A percentile compares a stretch with the other conserved stretches of the same genome.
Evolutionary conservation across 805 yeast genomes (phyloP).

Genomic region (Lipomyces spencermartinsiae): DNA sequence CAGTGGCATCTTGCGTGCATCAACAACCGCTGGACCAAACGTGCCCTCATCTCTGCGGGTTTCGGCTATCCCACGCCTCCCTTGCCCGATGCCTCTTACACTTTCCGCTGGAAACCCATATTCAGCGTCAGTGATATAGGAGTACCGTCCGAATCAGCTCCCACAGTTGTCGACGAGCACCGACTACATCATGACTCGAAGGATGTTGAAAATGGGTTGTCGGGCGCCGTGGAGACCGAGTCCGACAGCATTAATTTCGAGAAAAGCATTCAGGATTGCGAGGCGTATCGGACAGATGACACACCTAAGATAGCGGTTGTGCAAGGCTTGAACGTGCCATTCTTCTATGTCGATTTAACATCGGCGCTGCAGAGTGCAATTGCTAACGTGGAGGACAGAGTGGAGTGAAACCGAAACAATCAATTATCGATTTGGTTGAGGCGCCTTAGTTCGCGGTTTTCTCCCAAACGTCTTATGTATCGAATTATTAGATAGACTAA

Average conservation of each 20-base stretch:
- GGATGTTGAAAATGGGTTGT: not conserved
- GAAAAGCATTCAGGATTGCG: not conserved
- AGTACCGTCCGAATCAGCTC: not conserved
- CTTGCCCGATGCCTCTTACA: not conserved
- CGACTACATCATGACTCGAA: not conserved
- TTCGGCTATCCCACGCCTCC: not conserved
- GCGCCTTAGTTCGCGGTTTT: no score
- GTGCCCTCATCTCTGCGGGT: not conserved
- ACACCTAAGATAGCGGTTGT: not conserved
- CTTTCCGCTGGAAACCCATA: not conserved
- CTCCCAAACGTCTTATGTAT: no score
- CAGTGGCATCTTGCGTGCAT: slow-evolving; percentile 3
- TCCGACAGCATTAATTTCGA: not conserved
- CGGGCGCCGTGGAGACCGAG: not conserved
- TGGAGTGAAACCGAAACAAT: not conserved
- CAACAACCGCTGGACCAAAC: slow-evolving; percentile 1
- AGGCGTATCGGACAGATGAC: not conserved
- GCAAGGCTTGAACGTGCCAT: not conserved
- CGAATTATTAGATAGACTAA: no score
- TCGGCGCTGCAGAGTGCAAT: not conserved
- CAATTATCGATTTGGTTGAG: no score
- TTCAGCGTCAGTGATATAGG: not conserved
- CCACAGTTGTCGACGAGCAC: not conserved
- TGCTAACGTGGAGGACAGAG: not conserved
- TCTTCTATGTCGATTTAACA: not conserved